Evolutionary conservation across 352 stramenopile genomes (phyloP), one percentile per base, ranked within the genome.

Genomic region (Phytopythium vexans): DNA sequence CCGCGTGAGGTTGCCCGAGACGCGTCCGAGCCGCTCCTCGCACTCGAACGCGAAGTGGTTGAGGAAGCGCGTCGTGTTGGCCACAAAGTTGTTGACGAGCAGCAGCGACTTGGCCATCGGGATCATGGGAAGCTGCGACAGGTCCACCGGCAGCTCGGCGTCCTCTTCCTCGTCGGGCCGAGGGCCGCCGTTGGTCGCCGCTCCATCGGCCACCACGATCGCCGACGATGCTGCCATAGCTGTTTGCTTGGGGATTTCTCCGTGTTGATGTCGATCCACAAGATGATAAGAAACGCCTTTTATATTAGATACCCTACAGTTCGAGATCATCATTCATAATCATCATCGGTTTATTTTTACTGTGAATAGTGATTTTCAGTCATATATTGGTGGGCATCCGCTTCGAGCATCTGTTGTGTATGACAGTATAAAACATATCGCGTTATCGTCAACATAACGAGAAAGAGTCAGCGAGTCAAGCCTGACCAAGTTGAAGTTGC

Each of bases 81-180:
- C 67, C 41, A 92, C 78, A 52, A 95, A 95, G 57, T 95, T 94
- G 68, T 87, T 95, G 53, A 95, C 63, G 8, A 95, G 74, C 58
- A 94, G 58, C 52, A 94, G 66, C 47, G 80, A 86, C 65, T 94
- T 94, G 51, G 77, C 46, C 55, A 83, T 76, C 14, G 83, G 82
- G 44, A 92, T 89, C 44, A 74, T 59, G 37, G 79, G 76, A 36
- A 94, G 61, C 62, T 94, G 84, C 37, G 80, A 86, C 8, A 94
- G 68, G 52, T 94, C 83, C 31, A 94, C 61, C 5, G 81, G 83
- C 1, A 91, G 66, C 38, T 94, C 83, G 34, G 77, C 70, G 35
- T 89, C 74, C 14, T 88, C 74, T 33, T 88, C 75, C 4, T 62
- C 54, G 7, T 63, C 21, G 11, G 42, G 40, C 1, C 54, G 16